Conservation (phyloP, 176 grass and related monocot genomes). For the Echinochloa phyllopogon region DNA sequence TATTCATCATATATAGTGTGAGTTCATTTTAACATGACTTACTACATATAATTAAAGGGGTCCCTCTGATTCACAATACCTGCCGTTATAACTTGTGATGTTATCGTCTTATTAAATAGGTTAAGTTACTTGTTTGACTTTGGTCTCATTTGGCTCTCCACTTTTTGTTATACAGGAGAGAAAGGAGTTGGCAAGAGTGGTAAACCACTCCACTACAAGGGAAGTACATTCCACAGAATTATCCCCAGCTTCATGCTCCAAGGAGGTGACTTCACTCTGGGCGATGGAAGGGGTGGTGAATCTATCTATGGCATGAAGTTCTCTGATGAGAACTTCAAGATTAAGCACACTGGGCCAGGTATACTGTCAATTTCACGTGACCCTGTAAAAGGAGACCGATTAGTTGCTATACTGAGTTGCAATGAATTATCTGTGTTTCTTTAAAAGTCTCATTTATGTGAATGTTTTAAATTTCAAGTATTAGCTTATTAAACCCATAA, state of each 20-base stretch:
- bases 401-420: not conserved
- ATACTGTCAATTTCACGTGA: not conserved
- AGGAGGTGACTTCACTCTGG: constrained; percentile 97
- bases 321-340: constrained; percentile 93
- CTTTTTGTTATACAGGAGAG: constrained; percentile 65
- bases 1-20: constrained; percentile 5
- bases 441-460: not conserved
- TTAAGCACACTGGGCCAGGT: constrained; percentile 99
- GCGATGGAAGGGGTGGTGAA: constrained; percentile 93
- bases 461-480: not conserved
- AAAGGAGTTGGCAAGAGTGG: constrained; percentile 89
- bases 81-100: too few relatives aligned
- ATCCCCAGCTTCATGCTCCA: constrained; percentile 99
- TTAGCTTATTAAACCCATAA: not conserved
- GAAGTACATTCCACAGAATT: constrained; percentile 90
- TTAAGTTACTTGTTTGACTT: not conserved
- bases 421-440: not conserved
- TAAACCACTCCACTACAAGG: constrained; percentile 95
- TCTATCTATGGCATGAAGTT: constrained; percentile 94
- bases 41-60: not conserved
- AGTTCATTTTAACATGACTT: not conserved
- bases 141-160: not conserved
- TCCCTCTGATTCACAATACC: not conserved
- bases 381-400: not conserved
- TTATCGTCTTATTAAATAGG: not conserved